These are phyloP conservation scores for Xylaria sp. DNA, from an alignment of 2,329 filamentous ascomycete species.

Conservation along the genomic window DNA sequence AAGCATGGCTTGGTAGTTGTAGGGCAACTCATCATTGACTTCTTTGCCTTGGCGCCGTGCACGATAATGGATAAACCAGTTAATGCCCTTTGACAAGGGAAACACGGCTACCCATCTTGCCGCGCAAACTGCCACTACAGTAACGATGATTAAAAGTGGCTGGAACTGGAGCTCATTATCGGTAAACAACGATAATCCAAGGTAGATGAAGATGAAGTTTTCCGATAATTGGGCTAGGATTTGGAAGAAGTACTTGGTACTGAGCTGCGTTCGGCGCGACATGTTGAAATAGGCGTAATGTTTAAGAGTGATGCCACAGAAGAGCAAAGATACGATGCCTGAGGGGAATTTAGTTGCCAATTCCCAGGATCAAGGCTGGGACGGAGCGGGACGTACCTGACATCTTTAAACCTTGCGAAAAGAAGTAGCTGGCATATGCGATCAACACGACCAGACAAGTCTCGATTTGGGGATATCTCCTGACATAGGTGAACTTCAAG, in stretches of 20 bases:
- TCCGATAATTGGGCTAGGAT: slow-evolving; percentile 93
- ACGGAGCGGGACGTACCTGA: slow-evolving; percentile 69
- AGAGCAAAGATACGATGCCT: slow-evolving; percentile 95
- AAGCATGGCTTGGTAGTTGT: slow-evolving; percentile 98
- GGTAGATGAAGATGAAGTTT: slow-evolving; percentile 99
- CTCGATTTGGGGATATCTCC: slow-evolving; percentile 93
- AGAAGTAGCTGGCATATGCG: slow-evolving; percentile 96
- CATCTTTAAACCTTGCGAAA: slow-evolving; percentile 93
- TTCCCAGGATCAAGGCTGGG: not conserved
- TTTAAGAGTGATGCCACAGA: slow-evolving; percentile 97
- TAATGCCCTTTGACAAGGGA: slow-evolving; percentile 85
- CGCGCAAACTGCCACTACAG: slow-evolving; percentile 86
- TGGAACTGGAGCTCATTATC: slow-evolving; percentile 88
- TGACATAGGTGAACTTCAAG: slow-evolving; percentile 92
- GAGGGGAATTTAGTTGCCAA: slow-evolving; percentile 7
- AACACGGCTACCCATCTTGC: slow-evolving; percentile 95
- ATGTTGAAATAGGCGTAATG: slow-evolving; percentile 99
- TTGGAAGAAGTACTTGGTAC: slow-evolving; percentile 97
- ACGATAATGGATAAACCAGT: slow-evolving; percentile 88
- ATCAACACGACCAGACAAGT: slow-evolving; percentile 93
- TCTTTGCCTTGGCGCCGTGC: slow-evolving; percentile 75
- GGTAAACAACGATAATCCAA: slow-evolving; percentile 92
- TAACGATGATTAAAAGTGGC: slow-evolving; percentile 91
- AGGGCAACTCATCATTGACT: slow-evolving; percentile 84
- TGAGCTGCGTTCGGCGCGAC: slow-evolving; percentile 95